These are phyloP conservation scores for Pulveroboletus sp. DNA, from an alignment of 768 basidiomycete genomes.

Conservation along the genomic window DNA sequence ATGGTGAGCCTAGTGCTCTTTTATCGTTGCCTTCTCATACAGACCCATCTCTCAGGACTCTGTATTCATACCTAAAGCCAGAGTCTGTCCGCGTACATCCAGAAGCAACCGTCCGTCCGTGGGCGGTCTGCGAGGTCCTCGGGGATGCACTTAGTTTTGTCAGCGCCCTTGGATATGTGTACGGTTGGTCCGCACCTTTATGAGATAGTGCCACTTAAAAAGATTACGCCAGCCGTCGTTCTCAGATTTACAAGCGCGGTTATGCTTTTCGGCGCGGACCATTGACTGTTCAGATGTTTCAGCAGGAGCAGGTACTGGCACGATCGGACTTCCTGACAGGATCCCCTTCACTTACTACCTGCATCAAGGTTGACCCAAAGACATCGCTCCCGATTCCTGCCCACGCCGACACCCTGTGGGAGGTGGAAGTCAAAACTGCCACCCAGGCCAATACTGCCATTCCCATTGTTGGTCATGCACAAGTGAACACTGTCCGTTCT, in stretches of 20 bases:
- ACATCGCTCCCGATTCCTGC: constrained; percentile 73
- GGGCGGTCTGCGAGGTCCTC: constrained; percentile 73
- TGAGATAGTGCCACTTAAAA: constrained; percentile 1
- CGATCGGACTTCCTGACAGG: background rate
- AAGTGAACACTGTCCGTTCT: constrained; percentile 66
- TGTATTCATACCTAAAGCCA: constrained; percentile 79
- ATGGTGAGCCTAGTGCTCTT: constrained; percentile 44
- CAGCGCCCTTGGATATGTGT: constrained; percentile 74
- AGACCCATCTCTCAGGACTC: constrained; percentile 42
- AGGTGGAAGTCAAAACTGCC: constrained; percentile 84
- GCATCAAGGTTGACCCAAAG: constrained; percentile 60
- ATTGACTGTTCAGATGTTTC: constrained; percentile 76
- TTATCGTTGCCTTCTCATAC: background rate
- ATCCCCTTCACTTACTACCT: constrained; percentile 6
- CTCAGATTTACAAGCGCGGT: constrained; percentile 78
- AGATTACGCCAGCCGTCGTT: constrained; percentile 44
- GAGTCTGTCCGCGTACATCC: constrained; percentile 81
- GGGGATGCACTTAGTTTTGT: constrained; percentile 81
- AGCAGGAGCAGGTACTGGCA: constrained; percentile 68
- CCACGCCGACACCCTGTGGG: constrained; percentile 79
- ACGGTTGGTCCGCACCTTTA: constrained; percentile 22
- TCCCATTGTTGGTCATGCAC: constrained; percentile 31
- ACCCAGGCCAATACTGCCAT: constrained; percentile 66
- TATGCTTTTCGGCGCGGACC: constrained; percentile 69
- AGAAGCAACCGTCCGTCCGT: constrained; percentile 82